Conservation (phyloP, 441 rosid genomes). For the Pelargonium myrrhifolium region DNA sequence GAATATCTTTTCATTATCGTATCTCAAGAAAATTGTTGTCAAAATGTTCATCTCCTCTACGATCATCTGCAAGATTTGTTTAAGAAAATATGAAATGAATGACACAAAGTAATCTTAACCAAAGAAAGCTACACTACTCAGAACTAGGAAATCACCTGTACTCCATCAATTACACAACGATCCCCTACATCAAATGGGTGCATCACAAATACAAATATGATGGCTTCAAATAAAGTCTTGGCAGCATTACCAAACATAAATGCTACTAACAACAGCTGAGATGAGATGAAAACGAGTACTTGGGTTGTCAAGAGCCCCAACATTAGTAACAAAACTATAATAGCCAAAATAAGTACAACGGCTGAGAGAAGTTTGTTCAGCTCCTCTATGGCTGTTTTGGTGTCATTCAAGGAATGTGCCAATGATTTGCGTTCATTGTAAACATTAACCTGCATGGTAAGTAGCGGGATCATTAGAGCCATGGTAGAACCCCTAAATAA, state of each 20-base stretch:
- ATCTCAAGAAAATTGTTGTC: conserved; percentile 32
- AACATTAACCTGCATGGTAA: conserved; percentile 52
- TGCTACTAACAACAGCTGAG: conserved; percentile 61
- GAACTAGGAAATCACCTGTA: too few relatives aligned
- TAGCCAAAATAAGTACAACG: conserved; percentile 38
- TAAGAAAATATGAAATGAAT: not conserved
- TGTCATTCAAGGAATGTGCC: conserved; percentile 65
- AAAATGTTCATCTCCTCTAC: conserved; percentile 44
- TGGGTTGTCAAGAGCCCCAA: conserved; percentile 58
- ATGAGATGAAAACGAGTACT: conserved; percentile 45
- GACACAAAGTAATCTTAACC: not conserved
- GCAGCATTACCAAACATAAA: conserved; percentile 74
- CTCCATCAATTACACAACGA: not conserved
- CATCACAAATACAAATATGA: conserved; percentile 76
- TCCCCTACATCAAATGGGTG: conserved; percentile 84
- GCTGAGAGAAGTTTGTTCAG: conserved; percentile 14
- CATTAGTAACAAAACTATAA: conserved; percentile 66
- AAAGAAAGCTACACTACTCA: not conserved
- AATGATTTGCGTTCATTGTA: conserved; percentile 61
- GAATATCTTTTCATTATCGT: conserved; percentile 38
- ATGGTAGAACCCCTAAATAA: not conserved
- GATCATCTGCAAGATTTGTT: conserved; percentile 25
- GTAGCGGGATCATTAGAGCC: not conserved
- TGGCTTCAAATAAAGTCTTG: conserved; percentile 75
- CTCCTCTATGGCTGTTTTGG: conserved; percentile 47